Percentiles rank a stretch among this genome's conserved stretches.
Evolutionary conservation across 805 yeast genomes (phyloP).

Genomic region (Nakazawaea wickerhamii): DNA sequence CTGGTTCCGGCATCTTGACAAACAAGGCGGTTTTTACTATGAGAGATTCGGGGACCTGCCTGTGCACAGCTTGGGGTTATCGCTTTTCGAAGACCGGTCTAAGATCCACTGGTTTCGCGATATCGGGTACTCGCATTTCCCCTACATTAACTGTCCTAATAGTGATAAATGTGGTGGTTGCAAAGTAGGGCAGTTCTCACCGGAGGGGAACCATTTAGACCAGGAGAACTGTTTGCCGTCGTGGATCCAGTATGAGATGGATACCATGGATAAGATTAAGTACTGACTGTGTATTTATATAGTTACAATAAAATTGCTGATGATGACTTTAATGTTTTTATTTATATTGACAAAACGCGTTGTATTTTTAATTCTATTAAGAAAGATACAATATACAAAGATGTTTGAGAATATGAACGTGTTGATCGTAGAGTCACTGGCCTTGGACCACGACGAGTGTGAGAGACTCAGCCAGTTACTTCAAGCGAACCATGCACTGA

Average conservation of each 20-base stretch:
- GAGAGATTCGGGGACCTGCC: slow-evolving; percentile 97
- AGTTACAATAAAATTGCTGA: too few species aligned
- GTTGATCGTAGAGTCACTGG: slow-evolving; percentile 17
- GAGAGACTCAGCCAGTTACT: slow-evolving; percentile 19
- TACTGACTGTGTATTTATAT: slow-evolving; percentile 19
- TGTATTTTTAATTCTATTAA: too few species aligned
- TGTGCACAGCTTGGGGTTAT: slow-evolving; percentile 72
- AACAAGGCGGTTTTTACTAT: slow-evolving; percentile 76
- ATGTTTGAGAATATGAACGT: slow-evolving; percentile 20
- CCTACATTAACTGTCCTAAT: slow-evolving; percentile 73
- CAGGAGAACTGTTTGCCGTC: slow-evolving; percentile 71
- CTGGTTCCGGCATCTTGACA: slow-evolving; percentile 62
- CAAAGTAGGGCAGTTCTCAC: slow-evolving; percentile 8
- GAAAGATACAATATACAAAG: slow-evolving; percentile 2
- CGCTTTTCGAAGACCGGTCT: slow-evolving; percentile 61
- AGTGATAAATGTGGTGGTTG: slow-evolving; percentile 37
- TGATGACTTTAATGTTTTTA: too few species aligned
- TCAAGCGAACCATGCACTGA: slow-evolving; percentile 21
- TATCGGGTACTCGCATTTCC: slow-evolving; percentile 69
- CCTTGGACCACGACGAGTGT: slow-evolving; percentile 13
- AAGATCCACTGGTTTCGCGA: slow-evolving; percentile 84
- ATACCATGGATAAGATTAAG: slow-evolving; percentile 19
- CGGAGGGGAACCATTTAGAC: slow-evolving; percentile 32
- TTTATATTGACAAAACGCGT: background rate
- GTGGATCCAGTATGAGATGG: slow-evolving; percentile 54